These are phyloP conservation scores for Pyricularia pennisetigena DNA, from an alignment of 2,329 filamentous ascomycete species.

Conservation along the genomic window DNA sequence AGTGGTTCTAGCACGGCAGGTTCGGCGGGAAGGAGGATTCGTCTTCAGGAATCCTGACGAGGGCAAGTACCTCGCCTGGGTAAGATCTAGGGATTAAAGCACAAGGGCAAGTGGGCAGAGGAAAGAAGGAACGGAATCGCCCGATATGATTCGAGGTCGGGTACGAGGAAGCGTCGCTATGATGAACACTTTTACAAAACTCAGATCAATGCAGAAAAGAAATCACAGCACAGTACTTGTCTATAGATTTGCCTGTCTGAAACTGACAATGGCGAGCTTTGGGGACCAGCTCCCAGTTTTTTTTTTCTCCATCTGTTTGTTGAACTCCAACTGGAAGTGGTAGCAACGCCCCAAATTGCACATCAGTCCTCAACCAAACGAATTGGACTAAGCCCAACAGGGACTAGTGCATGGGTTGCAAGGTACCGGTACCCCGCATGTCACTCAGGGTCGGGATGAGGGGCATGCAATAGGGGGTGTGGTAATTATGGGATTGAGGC, in stretches of 20 bases:
- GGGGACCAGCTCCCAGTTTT: conserved; percentile 2
- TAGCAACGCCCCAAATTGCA: conserved; percentile 3
- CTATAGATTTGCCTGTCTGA: conserved; percentile 1
- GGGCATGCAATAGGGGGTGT: not conserved
- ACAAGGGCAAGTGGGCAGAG: not conserved
- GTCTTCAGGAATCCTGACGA: not conserved
- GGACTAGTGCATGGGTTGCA: not conserved
- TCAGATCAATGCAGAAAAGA: not conserved
- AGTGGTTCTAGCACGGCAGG: not conserved
- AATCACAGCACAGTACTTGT: not conserved
- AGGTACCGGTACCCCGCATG: conserved; percentile 6
- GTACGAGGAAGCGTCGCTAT: not conserved
- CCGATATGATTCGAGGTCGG: not conserved
- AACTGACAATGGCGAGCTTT: conserved; percentile 1
- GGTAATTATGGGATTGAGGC: not conserved
- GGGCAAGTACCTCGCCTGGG: not conserved
- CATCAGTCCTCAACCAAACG: conserved; percentile 34
- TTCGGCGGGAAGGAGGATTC: not conserved
- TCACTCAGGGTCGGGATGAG: not conserved
- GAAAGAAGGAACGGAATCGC: not conserved
- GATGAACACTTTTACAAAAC: not conserved
- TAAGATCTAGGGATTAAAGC: not conserved
- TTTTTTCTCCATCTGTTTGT: conserved; percentile 6
- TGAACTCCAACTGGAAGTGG: conserved; percentile 3
- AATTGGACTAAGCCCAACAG: conserved; percentile 17